Evolutionary conservation across 441 rosid species (phyloP).

Genomic region (Croton laevigatus): DNA sequence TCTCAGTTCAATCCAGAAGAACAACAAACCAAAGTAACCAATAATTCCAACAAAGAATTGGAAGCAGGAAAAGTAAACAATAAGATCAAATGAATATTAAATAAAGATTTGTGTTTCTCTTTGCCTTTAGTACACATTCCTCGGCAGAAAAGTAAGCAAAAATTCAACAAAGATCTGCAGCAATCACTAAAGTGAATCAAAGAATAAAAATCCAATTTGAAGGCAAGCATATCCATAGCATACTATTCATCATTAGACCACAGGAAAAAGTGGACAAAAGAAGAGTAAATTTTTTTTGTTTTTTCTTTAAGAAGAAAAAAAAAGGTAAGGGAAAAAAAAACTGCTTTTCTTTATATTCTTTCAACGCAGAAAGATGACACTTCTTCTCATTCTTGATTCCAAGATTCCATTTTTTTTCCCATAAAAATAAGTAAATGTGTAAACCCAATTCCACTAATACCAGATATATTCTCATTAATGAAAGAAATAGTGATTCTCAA

Average conservation of each 20-base stretch:
- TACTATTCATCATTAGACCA: conserved; percentile 14
- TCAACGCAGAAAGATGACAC: conserved; percentile 22
- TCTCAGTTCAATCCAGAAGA: conserved; percentile 12
- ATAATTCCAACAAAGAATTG: conserved; percentile 8
- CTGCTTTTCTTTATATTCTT: conserved; percentile 35
- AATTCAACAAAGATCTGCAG: conserved; percentile 21
- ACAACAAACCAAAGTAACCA: conserved; percentile 15
- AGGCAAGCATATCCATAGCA: conserved; percentile 22
- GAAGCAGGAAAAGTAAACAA: background rate
- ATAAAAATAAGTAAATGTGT: conserved; percentile 7
- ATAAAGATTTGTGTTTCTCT: conserved; percentile 18
- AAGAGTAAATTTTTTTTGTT: background rate
- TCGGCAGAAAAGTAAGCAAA: conserved; percentile 17
- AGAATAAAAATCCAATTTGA: conserved; percentile 31
- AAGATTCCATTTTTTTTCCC: conserved; percentile 24
- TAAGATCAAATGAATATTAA: background rate
- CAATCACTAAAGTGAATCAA: conserved; percentile 20
- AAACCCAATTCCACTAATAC: background rate
- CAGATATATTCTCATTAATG: background rate
- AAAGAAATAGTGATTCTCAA: background rate
- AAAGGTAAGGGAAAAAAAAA: background rate
- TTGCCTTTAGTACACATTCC: conserved; percentile 8
- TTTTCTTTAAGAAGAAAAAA: too few relatives aligned
- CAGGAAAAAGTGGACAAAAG: background rate
- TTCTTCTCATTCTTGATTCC: conserved; percentile 36